Evolutionary conservation across 768 basidiomycete species (phyloP).

Genomic region (Suillus variegatus): DNA sequence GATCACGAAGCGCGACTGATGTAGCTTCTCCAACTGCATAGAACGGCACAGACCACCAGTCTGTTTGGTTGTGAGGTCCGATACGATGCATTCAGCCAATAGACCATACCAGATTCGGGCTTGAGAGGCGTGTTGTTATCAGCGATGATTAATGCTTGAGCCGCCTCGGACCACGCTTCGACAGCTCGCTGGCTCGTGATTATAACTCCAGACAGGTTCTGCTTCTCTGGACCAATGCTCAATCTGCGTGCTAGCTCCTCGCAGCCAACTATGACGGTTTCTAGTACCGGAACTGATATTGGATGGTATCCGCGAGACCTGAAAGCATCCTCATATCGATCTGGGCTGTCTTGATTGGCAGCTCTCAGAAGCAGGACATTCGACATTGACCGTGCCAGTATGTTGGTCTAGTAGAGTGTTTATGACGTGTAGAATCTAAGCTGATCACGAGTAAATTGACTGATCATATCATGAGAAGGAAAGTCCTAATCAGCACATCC

Average conservation of each 20-base stretch:
- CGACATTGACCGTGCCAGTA: slow-evolving; percentile 17
- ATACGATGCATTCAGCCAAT: background rate
- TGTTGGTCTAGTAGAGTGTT: background rate
- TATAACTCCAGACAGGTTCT: slow-evolving; percentile 58
- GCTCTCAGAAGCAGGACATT: slow-evolving; percentile 46
- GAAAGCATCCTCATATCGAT: slow-evolving; percentile 63
- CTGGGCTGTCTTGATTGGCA: slow-evolving; percentile 35
- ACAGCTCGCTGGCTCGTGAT: slow-evolving; percentile 79
- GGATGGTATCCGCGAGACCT: slow-evolving; percentile 47
- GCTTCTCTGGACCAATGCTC: slow-evolving; percentile 33
- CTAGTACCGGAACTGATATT: slow-evolving; percentile 69
- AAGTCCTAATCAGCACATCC: too few species aligned
- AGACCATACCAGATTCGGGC: slow-evolving; percentile 17
- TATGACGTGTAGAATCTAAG: background rate
- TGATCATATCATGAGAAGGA: too few species aligned
- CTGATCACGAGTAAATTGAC: too few species aligned
- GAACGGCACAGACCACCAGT: slow-evolving; percentile 66
- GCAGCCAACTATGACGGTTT: slow-evolving; percentile 59
- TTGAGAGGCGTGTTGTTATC: background rate
- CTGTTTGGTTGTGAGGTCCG: slow-evolving; percentile 25
- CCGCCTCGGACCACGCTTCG: slow-evolving; percentile 64
- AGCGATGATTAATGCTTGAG: slow-evolving; percentile 25
- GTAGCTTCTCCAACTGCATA: slow-evolving; percentile 79
- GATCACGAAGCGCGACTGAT: slow-evolving; percentile 43
- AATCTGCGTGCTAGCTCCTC: slow-evolving; percentile 46